Conservation (phyloP, 2,329 filamentous ascomycete species). For the Diplodia scrobiculata region DNA sequence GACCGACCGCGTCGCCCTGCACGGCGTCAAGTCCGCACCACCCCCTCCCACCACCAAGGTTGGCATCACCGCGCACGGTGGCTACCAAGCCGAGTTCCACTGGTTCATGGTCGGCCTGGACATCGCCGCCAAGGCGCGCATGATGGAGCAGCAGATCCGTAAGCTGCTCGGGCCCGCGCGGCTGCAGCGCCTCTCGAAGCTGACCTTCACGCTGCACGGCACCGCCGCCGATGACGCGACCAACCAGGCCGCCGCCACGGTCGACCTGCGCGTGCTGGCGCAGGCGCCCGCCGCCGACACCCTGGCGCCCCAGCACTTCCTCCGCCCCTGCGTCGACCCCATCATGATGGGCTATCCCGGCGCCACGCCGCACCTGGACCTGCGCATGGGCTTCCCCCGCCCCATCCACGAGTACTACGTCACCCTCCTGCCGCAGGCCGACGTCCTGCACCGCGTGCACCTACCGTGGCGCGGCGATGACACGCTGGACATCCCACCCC, state of each 20-base stretch:
- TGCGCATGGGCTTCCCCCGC: conserved; percentile 46
- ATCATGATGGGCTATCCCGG: conserved; percentile 52
- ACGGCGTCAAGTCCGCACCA: conserved; percentile 48
- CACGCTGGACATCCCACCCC: conserved; percentile 40
- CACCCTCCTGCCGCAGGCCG: conserved; percentile 39
- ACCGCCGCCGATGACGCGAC: conserved; percentile 45
- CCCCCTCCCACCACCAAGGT: conserved; percentile 49
- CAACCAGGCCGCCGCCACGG: conserved; percentile 54
- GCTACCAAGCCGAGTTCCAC: conserved; percentile 52
- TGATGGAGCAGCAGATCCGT: conserved; percentile 46
- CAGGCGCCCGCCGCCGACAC: conserved; percentile 49
- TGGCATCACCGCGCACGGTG: conserved; percentile 50
- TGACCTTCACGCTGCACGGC: conserved; percentile 48
- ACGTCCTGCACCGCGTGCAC: conserved; percentile 36
- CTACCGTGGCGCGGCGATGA: conserved; percentile 36
- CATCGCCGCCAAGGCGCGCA: conserved; percentile 48
- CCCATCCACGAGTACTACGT: conserved; percentile 50
- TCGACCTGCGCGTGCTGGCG: conserved; percentile 52
- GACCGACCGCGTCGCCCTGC: conserved; percentile 53
- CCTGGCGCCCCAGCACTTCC: conserved; percentile 44
- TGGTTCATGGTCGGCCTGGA: conserved; percentile 52
- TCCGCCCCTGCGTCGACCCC: conserved; percentile 46
- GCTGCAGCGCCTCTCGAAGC: conserved; percentile 41
- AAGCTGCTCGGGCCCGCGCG: conserved; percentile 43
- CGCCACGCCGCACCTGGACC: conserved; percentile 46